These are phyloP conservation scores for Sporothrix humicola DNA, from an alignment of 2,329 filamentous ascomycete species.

Conservation along the genomic window DNA sequence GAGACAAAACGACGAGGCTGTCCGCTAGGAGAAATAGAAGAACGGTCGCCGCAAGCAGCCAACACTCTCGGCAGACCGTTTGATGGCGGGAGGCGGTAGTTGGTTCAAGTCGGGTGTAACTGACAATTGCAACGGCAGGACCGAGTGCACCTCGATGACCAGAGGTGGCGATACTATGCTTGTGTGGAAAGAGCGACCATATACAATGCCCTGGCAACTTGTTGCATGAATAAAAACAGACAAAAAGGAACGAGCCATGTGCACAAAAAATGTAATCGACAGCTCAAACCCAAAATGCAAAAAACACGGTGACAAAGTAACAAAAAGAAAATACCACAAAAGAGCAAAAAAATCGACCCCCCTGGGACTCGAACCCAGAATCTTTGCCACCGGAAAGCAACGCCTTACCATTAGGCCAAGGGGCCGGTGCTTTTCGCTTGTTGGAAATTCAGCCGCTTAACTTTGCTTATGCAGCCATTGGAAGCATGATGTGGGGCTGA, in stretches of 20 bases:
- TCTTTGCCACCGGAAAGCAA: slow-evolving; percentile 40
- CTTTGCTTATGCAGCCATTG: slow-evolving; percentile 17
- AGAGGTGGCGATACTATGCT: not conserved
- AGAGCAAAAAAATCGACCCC: slow-evolving; percentile 43
- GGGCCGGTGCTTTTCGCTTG: slow-evolving; percentile 31
- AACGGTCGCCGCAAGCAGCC: slow-evolving; percentile 2
- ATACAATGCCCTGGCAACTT: not conserved
- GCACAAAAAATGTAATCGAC: not conserved
- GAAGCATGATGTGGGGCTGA: not conserved
- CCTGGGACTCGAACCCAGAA: slow-evolving; percentile 39
- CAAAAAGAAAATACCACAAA: not conserved
- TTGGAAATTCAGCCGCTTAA: not conserved
- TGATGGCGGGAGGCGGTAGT: not conserved
- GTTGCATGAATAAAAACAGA: not conserved
- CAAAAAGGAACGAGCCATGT: not conserved
- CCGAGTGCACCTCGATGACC: not conserved
- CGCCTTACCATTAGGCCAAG: slow-evolving; percentile 40
- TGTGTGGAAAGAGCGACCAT: not conserved
- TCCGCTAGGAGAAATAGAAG: not conserved
- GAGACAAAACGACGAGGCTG: not conserved
- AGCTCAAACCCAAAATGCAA: not conserved
- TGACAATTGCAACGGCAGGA: not conserved
- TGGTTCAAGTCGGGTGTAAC: too few species aligned
- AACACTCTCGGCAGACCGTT: not conserved
- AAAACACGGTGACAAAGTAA: not conserved